These are phyloP conservation scores for Zygoascus bituminiphila DNA, from an alignment of 805 yeast species.

Conservation along the genomic window DNA sequence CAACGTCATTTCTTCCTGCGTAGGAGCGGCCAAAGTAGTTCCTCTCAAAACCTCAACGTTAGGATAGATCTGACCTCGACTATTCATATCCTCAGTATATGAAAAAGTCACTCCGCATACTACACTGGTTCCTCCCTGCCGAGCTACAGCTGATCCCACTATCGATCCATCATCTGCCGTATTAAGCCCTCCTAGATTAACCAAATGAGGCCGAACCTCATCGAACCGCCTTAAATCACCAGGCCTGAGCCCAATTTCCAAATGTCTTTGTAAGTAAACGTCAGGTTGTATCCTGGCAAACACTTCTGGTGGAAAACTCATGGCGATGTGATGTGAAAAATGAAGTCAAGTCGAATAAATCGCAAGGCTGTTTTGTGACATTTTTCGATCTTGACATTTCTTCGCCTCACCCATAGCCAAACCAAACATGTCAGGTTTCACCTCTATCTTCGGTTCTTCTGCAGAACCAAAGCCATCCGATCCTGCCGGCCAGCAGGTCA, in stretches of 20 bases:
- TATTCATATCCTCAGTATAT: constrained; percentile 11
- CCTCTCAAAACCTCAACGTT: constrained; percentile 22
- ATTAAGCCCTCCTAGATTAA: constrained; percentile 22
- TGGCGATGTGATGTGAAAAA: background rate
- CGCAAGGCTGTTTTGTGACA: too few relatives aligned
- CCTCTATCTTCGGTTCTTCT: constrained; percentile 18
- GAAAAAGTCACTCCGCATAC: constrained; percentile 38
- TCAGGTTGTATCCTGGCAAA: constrained; percentile 83
- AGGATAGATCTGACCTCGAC: constrained; percentile 16
- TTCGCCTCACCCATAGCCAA: background rate
- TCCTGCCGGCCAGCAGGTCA: constrained; percentile 30
- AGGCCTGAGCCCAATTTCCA: constrained; percentile 70
- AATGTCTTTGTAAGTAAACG: constrained; percentile 67
- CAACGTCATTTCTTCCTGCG: constrained; percentile 21
- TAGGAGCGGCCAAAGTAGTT: constrained; percentile 30
- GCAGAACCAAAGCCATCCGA: constrained; percentile 13
- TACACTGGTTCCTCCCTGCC: constrained; percentile 64
- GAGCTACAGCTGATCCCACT: constrained; percentile 62
- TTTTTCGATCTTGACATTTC: background rate
- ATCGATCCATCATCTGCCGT: constrained; percentile 25
- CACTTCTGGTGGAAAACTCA: constrained; percentile 64
- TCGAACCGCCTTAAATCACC: constrained; percentile 51
- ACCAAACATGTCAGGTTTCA: constrained; percentile 16
- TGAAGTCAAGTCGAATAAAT: background rate
- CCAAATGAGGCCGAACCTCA: constrained; percentile 57